Conservation (phyloP, 352 stramenopile species). For the Peronospora tabacina region DNA sequence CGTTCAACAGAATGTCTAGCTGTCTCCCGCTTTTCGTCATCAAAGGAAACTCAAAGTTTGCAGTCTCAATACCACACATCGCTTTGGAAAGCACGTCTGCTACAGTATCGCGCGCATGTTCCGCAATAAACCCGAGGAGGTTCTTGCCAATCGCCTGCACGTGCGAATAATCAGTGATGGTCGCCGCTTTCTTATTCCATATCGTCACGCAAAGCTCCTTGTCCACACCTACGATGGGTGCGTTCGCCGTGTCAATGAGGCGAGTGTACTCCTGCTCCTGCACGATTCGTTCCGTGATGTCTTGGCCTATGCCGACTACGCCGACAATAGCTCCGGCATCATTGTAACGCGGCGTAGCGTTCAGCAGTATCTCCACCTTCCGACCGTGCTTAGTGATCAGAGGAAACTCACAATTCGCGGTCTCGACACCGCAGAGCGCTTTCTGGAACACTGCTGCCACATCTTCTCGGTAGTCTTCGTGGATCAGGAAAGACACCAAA, state of each 20-base stretch:
- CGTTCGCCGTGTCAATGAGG: constrained; percentile 78
- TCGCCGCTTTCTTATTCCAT: constrained; percentile 91
- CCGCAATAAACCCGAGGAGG: constrained; percentile 59
- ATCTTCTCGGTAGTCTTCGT: constrained; percentile 52
- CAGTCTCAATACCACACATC: constrained; percentile 51
- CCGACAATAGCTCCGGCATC: constrained; percentile 53
- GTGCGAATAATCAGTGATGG: constrained; percentile 83
- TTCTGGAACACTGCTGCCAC: constrained; percentile 66
- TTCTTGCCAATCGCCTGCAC: constrained; percentile 81
- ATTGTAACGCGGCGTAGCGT: constrained; percentile 63
- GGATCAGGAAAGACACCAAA: constrained; percentile 75
- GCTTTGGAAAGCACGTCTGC: constrained; percentile 59
- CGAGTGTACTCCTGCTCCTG: constrained; percentile 78
- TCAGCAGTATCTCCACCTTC: constrained; percentile 72
- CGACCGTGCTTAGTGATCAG: constrained; percentile 72
- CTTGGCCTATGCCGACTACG: constrained; percentile 74
- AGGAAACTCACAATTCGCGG: constrained; percentile 74
- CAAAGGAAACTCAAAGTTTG: constrained; percentile 83
- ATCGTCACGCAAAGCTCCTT: constrained; percentile 72
- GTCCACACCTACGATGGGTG: constrained; percentile 81
- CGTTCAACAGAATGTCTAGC: constrained; percentile 78
- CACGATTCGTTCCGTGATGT: constrained; percentile 73
- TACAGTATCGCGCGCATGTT: constrained; percentile 57
- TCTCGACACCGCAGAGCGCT: constrained; percentile 55
- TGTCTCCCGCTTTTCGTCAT: constrained; percentile 63